These are phyloP conservation scores for Candida adriatica DNA, from an alignment of 805 yeast species.

Conservation along the genomic window DNA sequence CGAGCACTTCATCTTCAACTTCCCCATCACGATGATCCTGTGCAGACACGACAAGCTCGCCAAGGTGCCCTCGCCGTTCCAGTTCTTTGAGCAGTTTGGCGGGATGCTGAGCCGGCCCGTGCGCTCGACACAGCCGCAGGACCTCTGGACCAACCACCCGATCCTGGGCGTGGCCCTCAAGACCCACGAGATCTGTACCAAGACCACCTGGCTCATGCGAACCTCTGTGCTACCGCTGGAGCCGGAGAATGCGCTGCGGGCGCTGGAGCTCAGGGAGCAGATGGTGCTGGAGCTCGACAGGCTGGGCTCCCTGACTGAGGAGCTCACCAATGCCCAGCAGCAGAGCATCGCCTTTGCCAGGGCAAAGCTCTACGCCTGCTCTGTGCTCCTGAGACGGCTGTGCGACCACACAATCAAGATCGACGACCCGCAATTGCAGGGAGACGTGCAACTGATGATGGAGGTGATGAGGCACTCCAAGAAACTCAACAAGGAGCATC, in stretches of 20 bases:
- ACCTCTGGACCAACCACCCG: conserved; percentile 21
- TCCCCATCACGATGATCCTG: conserved; percentile 19
- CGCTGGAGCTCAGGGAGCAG: conserved; percentile 8
- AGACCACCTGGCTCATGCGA: conserved; percentile 20
- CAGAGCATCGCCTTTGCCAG: conserved; percentile 14
- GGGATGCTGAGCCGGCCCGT: conserved; percentile 10
- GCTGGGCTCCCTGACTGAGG: conserved; percentile 1
- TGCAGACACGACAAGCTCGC: conserved; percentile 20
- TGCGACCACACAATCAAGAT: conserved; percentile 8
- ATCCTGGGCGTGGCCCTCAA: conserved; percentile 16
- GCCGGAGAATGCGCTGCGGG: conserved; percentile 7
- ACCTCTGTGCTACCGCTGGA: conserved; percentile 11
- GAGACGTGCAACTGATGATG: conserved; percentile 10
- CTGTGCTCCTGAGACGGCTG: conserved; percentile 15
- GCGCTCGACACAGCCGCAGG: conserved; percentile 1
- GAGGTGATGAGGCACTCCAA: conserved; percentile 8
- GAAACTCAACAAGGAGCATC: conserved; percentile 4
- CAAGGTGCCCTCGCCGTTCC: conserved; percentile 21
- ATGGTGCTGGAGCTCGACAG: conserved; percentile 1
- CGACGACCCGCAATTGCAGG: conserved; percentile 9
- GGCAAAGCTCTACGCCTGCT: conserved; percentile 11
- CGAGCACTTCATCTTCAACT: conserved; percentile 22
- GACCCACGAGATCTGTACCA: conserved; percentile 17
- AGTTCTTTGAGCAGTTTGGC: conserved; percentile 20
- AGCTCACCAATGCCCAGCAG: conserved; percentile 7